Percentiles rank a stretch among this genome's conserved stretches.
These are phyloP conservation scores for Thuidium tamariscinum DNA, from an alignment of 225 moss, liverwort and hornwort species.

Conservation along the genomic window DNA sequence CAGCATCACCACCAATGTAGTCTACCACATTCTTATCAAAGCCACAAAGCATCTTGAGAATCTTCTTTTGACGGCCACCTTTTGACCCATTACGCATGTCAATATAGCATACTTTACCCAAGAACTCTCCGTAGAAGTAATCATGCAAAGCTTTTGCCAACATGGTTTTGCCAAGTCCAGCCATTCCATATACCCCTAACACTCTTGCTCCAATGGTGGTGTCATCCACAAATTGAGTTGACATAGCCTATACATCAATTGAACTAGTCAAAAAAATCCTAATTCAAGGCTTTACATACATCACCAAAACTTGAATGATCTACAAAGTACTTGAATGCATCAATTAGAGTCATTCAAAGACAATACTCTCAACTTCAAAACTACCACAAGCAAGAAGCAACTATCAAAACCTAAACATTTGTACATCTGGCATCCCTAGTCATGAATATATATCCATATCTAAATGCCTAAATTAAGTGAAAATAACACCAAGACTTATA, in stretches of 20 bases:
- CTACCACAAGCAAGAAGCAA: fast-evolving
- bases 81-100: neutral
- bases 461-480: neutral
- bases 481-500: fast-evolving
- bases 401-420: fast-evolving
- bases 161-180: neutral
- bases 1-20: neutral
- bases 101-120: neutral
- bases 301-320: neutral
- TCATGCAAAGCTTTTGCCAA: neutral
- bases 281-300: too few species aligned
- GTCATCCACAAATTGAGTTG: neutral
- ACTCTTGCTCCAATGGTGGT: neutral
- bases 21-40: neutral
- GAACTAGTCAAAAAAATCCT: too few species aligned
- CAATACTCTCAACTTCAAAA: neutral
- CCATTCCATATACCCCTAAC: neutral
- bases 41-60: neutral
- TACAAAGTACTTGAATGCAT: neutral
- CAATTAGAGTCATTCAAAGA: fast-evolving
- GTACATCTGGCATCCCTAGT: neutral
- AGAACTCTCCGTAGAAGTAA: neutral
- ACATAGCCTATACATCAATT: neutral
- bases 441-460: neutral
- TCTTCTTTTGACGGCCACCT: neutral